A percentile compares a stretch with the other conserved stretches of the same genome.
Evolutionary conservation across 2,329 filamentous ascomycete genomes (phyloP).

Genomic region (Claviceps purpurea): DNA sequence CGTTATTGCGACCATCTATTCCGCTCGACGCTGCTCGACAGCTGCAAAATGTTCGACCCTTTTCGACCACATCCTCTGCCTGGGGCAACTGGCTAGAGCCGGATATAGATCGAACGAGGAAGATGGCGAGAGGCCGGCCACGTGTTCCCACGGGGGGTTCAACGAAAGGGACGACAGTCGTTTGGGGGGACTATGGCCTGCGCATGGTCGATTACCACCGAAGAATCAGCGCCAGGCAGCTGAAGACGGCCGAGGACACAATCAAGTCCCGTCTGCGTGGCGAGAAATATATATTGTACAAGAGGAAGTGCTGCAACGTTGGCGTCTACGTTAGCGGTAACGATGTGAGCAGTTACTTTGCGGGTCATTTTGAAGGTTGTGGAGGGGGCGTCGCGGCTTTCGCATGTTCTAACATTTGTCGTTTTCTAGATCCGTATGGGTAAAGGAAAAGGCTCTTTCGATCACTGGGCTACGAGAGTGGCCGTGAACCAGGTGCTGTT

Average conservation of each 20-base stretch:
- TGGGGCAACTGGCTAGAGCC: conserved; percentile 72
- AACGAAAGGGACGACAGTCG: conserved; percentile 81
- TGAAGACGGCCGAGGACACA: conserved; percentile 86
- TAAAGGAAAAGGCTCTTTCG: conserved; percentile 95
- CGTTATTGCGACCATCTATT: conserved; percentile 16
- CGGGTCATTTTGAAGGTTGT: background rate
- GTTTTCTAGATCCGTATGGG: conserved; percentile 72
- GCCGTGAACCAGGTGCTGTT: conserved; percentile 86
- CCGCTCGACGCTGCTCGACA: conserved; percentile 18
- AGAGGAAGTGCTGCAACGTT: conserved; percentile 79
- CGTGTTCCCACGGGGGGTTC: conserved; percentile 85
- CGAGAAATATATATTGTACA: conserved; percentile 85
- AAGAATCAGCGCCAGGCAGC: conserved; percentile 70
- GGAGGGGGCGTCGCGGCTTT: background rate
- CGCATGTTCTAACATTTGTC: background rate
- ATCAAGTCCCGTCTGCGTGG: conserved; percentile 82
- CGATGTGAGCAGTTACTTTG: conserved; percentile 40
- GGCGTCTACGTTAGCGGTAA: conserved; percentile 94
- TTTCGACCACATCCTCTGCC: conserved; percentile 53
- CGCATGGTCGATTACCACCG: conserved; percentile 90
- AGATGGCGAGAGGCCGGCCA: conserved; percentile 83
- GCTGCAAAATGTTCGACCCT: conserved; percentile 44
- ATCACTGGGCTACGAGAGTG: conserved; percentile 87
- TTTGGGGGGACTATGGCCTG: conserved; percentile 92
- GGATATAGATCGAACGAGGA: conserved; percentile 59